A percentile compares a stretch with the other conserved stretches of the same genome.
phyloP scores from a whole-genome alignment of 129 eudicot species.

The Helianthus annuus region DNA sequence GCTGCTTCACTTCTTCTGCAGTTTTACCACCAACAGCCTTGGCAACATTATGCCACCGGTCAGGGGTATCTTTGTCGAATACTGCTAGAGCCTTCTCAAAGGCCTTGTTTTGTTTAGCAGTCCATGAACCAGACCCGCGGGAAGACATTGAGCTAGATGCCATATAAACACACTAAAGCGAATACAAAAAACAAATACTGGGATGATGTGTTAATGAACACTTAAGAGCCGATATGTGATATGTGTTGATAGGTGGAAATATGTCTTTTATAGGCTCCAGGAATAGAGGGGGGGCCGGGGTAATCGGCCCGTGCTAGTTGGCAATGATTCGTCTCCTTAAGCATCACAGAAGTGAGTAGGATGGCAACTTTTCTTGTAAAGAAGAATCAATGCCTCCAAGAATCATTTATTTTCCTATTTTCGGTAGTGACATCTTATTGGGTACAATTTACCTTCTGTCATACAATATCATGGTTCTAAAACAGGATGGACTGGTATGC shows the following conservation, averaged over 20 bases:
- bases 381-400: too few species aligned
- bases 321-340: too few species aligned
- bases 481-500: too few species aligned
- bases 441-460: too few species aligned
- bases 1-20: slow-evolving; percentile 62
- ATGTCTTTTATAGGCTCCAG: background rate
- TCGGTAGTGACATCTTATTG: too few species aligned
- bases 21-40: slow-evolving; percentile 32
- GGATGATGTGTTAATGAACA: too few species aligned
- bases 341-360: background rate
- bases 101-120: background rate
- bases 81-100: background rate
- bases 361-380: background rate
- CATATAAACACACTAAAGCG: background rate
- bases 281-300: background rate
- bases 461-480: too few species aligned
- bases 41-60: too few species aligned
- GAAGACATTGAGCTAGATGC: background rate
- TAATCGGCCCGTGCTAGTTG: too few species aligned
- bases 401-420: too few species aligned
- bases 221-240: background rate
- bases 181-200: background rate
- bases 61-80: too few species aligned
- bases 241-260: background rate
- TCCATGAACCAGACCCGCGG: too few species aligned